A percentile compares a stretch with the other conserved stretches of the same genome.
These are phyloP conservation scores for Arthrobotrys megalospora DNA, from an alignment of 2,329 filamentous ascomycete species.

Conservation along the genomic window DNA sequence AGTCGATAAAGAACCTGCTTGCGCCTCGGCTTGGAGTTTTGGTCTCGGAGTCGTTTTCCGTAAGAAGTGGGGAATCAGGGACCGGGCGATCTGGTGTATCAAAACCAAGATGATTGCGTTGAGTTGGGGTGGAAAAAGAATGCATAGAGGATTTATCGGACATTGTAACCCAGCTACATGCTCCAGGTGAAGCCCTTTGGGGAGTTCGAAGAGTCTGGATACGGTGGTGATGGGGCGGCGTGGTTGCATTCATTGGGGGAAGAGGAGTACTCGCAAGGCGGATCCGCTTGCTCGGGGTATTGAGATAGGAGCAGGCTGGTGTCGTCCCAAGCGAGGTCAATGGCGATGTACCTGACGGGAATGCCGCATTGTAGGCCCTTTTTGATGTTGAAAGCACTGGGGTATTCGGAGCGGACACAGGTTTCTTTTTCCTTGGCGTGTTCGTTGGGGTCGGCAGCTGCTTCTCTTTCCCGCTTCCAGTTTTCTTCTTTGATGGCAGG, in stretches of 20 bases:
- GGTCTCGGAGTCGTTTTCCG: conserved; percentile 15
- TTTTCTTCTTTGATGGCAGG: conserved; percentile 49
- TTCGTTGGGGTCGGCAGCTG: conserved; percentile 52
- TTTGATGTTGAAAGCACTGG: conserved; percentile 36
- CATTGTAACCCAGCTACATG: conserved; percentile 38
- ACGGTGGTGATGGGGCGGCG: conserved; percentile 16
- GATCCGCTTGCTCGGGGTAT: conserved; percentile 42
- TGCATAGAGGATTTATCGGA: conserved; percentile 28
- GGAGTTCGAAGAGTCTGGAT: conserved; percentile 46
- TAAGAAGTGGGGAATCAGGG: conserved; percentile 45
- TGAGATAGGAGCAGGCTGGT: conserved; percentile 26
- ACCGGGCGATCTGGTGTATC: conserved; percentile 34
- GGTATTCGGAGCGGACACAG: conserved; percentile 42
- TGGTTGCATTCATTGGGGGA: conserved; percentile 46
- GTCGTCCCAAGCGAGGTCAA: conserved; percentile 41
- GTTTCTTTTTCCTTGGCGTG: conserved; percentile 44
- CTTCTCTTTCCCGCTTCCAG: conserved; percentile 26
- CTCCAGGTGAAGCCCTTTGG: conserved; percentile 38
- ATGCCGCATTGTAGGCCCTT: conserved; percentile 36
- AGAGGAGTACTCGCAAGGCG: conserved; percentile 24
- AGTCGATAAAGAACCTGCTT: conserved; percentile 38
- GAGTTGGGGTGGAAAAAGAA: conserved; percentile 32
- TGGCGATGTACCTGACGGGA: conserved; percentile 40
- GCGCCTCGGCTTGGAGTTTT: conserved; percentile 27
- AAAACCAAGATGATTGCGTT: neutral